Evolutionary conservation across 192 early-diverging fungal genomes (phyloP), one percentile per base, ranked within the genome.

Genomic region (Allomyces macrogynus): DNA sequence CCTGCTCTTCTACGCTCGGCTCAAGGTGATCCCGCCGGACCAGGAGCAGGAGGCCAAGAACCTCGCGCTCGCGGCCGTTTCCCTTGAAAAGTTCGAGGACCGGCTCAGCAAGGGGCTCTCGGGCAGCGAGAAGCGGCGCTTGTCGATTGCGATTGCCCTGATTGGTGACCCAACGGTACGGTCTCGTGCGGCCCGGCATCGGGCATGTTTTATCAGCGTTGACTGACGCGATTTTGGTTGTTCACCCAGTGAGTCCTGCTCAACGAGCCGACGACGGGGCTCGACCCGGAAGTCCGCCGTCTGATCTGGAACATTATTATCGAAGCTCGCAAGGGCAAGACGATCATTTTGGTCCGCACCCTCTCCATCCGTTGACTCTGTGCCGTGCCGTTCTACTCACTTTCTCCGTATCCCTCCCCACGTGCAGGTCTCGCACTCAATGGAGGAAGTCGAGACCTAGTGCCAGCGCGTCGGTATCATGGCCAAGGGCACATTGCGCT

Each of bases 201-300:
- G n/a, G n/a, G 32, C 4, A 40, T 40, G 32, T 2, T 7, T 40
- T 7, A 7, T 40, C 32, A 7, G 7, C 3, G 32, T 8, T 40
- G 32, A 40, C 32, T 3, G 5, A 40, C 32, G 32, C 32, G 7
- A 8, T 40, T 8, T 7, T 8, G 5, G 0, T 40, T 8, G 32
- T 8, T 7, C 7, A 8, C 32, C 3, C 32, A 40, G 32, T 40
- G 32, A 22, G 79, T 90, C 3, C 87, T 90, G 68, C 69, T 89
- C 73, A 87, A 89, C 72, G 88, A 89, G 69, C 86, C 87, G 12
- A 89, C 87, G 62, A 89, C 88, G 10, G 86, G 87, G 12, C 69
- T 89, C 8, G 86, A 89, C 68, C 84, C 84, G 10, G 84, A 85
- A 42, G 87, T 89, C 16, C 70, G 86, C 24, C 78, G 85, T 14